These are phyloP conservation scores for Tricholoma saponaceum DNA, from an alignment of 768 basidiomycete genomes.

Conservation along the genomic window DNA sequence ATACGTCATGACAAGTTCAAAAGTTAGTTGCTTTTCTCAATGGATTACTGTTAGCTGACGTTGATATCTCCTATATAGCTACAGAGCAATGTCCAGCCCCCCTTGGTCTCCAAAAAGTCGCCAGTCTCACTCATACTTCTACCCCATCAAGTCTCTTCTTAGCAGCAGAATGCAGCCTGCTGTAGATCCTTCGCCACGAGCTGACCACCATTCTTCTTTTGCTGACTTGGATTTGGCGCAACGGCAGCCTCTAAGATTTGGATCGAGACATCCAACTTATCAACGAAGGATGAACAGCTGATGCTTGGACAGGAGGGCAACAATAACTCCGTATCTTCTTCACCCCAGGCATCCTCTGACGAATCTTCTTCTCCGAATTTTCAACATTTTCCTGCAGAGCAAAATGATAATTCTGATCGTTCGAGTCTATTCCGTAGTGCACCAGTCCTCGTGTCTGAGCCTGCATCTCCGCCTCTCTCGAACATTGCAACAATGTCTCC, in stretches of 20 bases:
- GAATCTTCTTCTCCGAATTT: constrained; percentile 24
- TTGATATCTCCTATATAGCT: background rate
- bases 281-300: background rate
- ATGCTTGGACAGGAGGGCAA: background rate
- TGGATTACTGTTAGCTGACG: background rate
- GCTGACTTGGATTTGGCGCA: background rate
- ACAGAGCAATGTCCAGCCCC: background rate
- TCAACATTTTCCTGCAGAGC: constrained; percentile 29
- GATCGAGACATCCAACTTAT: background rate
- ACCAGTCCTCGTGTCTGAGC: background rate
- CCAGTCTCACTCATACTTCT: constrained; percentile 26
- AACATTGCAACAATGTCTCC: background rate
- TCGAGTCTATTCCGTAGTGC: constrained; percentile 19
- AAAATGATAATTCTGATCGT: constrained; percentile 7
- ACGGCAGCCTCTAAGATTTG: background rate
- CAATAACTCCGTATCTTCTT: background rate
- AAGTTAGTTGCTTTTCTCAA: too few species aligned
- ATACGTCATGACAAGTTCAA: background rate
- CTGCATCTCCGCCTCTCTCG: background rate
- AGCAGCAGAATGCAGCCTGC: constrained; percentile 31
- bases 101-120: background rate
- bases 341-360: too few species aligned
- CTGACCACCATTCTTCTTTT: background rate
- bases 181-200: background rate
- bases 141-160: constrained; percentile 38